A percentile compares a stretch with the other conserved stretches of the same genome.
These are phyloP conservation scores for Eucalyptus leucophloia DNA, from an alignment of 345 rosid species.

Conservation along the genomic window DNA sequence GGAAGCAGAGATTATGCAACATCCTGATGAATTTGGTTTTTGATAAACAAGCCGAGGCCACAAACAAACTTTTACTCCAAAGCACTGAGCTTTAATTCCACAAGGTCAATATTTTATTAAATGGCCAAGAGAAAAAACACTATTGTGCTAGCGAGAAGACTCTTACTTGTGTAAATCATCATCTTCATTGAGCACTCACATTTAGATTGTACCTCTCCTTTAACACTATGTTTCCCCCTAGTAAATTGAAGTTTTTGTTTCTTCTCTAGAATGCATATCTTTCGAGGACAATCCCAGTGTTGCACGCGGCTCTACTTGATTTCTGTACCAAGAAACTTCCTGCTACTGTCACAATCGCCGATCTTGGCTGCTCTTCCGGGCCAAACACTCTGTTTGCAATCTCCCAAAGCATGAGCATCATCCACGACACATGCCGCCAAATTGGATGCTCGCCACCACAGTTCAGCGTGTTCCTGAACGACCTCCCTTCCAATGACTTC, in stretches of 20 bases:
- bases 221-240: neutral
- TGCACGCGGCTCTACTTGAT: constrained; percentile 7
- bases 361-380: constrained; percentile 39
- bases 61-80: neutral
- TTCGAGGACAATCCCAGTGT: constrained; percentile 1
- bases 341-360: constrained; percentile 3
- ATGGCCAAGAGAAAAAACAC: neutral
- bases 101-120: neutral
- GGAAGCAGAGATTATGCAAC: neutral
- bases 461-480: constrained; percentile 19
- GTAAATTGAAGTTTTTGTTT: neutral
- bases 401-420: neutral
- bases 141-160: neutral
- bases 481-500: constrained; percentile 30
- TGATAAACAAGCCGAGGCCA: neutral
- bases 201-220: neutral
- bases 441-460: constrained; percentile 3
- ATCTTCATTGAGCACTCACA: neutral
- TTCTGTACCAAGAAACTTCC: constrained; percentile 1
- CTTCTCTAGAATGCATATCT: neutral
- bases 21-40: neutral
- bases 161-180: neutral
- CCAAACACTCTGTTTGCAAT: constrained; percentile 12
- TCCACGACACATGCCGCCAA: neutral
- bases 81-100: neutral